Evolutionary conservation across 2,329 filamentous ascomycete species (phyloP).

Genomic region (Fonsecaea monophora): DNA sequence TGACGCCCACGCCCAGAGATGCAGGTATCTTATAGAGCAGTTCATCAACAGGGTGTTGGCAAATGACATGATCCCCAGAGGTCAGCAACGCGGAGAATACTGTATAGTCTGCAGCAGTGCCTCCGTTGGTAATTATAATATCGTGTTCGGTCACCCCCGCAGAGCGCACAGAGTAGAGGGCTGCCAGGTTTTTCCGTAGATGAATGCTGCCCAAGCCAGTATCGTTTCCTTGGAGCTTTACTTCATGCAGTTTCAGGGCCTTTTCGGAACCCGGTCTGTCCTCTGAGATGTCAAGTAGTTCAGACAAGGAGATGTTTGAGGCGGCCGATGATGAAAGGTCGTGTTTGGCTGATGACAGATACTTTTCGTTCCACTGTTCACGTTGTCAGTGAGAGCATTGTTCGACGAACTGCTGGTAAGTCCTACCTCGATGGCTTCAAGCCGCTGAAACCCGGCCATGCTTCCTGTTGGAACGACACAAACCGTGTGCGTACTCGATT

Average conservation of each 20-base stretch:
- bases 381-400: not conserved
- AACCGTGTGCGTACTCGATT: not conserved
- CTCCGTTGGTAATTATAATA: slow-evolving; percentile 78
- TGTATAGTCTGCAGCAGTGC: slow-evolving; percentile 86
- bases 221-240: slow-evolving; percentile 41
- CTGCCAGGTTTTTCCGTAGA: slow-evolving; percentile 44
- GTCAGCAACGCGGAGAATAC: slow-evolving; percentile 74
- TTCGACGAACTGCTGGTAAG: not conserved
- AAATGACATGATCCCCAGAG: slow-evolving; percentile 81
- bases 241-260: slow-evolving; percentile 36
- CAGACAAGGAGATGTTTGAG: slow-evolving; percentile 73
- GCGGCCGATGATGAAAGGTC: slow-evolving; percentile 84
- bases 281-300: slow-evolving; percentile 66
- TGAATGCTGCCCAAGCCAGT: slow-evolving; percentile 40
- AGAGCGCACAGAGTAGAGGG: slow-evolving; percentile 53
- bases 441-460: not conserved
- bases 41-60: slow-evolving; percentile 86
- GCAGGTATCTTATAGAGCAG: slow-evolving; percentile 79
- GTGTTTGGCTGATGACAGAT: slow-evolving; percentile 60
- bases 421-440: slow-evolving; percentile 24
- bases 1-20: slow-evolving; percentile 77
- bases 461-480: not conserved
- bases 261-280: slow-evolving; percentile 40
- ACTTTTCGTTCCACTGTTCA: slow-evolving; percentile 64
- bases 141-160: slow-evolving; percentile 64